Base-by-base conservation (phyloP, 2,329 filamentous ascomycete genomes). In the Fusarium nurragi region DNA sequence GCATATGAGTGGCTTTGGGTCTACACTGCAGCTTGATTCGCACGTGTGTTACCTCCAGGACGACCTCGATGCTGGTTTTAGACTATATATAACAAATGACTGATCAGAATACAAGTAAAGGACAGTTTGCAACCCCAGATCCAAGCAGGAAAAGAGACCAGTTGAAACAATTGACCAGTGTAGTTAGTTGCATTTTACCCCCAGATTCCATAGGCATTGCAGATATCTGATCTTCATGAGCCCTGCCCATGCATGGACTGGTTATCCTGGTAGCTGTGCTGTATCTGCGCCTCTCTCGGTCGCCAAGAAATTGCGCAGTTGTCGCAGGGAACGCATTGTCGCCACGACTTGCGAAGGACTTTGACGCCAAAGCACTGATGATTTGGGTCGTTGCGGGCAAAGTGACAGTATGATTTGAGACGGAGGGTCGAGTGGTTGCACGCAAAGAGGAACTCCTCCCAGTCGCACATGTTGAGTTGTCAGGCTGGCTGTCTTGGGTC, bases 401-500 rank as follows among this genome's bases (percentile, higher is more conserved):
- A 88, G 77, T 93, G 91, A 76, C 91, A 94, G 76, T 92, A 85
- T 22, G 86, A 87, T 71, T 88, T 87, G 26, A 91, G 79, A 19
- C 87, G 84, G 23, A 83, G 77, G 16, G 80, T 78, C 6, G 80
- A 82, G 77, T 92, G 90, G 26, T 81, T 81, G 78, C 90, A 94
- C 48, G 74, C 77, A 74, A 90, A 93, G 59, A 86, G 75, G 67
- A 90, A 90, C 64, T 88, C 86, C 73, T 93, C 90, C 75, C 81
- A 92, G 73, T 90, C 86, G 69, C 89, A 92, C 89, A 92, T 91
- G 34, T 68, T 79, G 69, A 30, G 22, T 23, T 55, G 40, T 54
- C 39, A 13, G 21, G 23, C 7, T n/a, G 14, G 23, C 22, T 30
- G 11, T 26, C 12, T 25, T 21, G 34, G n/a, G n/a, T n/a, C n/a